Evolutionary conservation across 2,329 filamentous ascomycete species (phyloP), one percentile per base, ranked within the genome.

Genomic region (Epichloe typhina): DNA sequence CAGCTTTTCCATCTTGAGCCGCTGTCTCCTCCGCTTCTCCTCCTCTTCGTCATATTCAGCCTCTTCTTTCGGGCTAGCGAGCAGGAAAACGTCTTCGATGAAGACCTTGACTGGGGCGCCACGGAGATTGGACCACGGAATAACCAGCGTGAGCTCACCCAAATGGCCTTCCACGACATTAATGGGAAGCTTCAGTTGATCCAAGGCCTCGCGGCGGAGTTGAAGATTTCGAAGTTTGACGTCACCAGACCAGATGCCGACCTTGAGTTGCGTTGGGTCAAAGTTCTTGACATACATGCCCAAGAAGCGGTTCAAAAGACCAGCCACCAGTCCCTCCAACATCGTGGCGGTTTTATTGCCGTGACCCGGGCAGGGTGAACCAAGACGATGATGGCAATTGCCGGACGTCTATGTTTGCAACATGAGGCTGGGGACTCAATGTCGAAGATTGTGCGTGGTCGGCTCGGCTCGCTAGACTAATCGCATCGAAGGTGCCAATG

Each of bases 261-360:
- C 90, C 66, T 98, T 98, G 58, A 99, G 79, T 73, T 98, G 93
- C 62, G 88, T 86, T 50, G 93, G 88, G 69, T 99, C 93, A 67
- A 99, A 98, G 71, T 98, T 97, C 78, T 95, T 90, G 69, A 99
- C 91, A 69, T 98, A 98, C 86, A 97, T 95, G 77, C 93, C 94
- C 80, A 99, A 73, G 72, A 98, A 97, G 74, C 94, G 86, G 75
- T 98, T 98, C 61, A 99, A 84, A 75, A 99, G 77, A 71, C 91
- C 94, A 61, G 93, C 89, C 57, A 97, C 93, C 60, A 99, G 78
- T 59, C 90, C 88, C 79, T 98, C 93, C 72, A 99, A 82, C 93
- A 99, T 98, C 63, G 67, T 76, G 76, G 72, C 67, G 67, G 67
- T 61, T 60, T 63, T 67, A 65, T 65, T 74, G 81, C 76, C 85